These are phyloP conservation scores for Leishmania lainsoni DNA, from an alignment of 208 protist genomes.

Conservation along the genomic window DNA sequence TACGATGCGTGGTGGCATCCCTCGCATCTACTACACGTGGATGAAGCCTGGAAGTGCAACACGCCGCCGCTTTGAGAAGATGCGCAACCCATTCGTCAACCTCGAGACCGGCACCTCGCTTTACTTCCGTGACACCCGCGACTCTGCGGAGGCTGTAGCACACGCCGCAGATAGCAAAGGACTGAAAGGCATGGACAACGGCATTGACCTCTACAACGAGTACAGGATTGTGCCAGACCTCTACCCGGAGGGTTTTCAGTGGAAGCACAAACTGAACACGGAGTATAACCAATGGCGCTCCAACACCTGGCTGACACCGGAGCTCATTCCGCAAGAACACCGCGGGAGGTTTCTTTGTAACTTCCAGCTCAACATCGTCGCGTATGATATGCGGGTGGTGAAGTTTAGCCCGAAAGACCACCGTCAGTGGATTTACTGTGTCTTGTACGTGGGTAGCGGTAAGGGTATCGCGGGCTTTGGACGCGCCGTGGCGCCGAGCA, in stretches of 20 bases:
- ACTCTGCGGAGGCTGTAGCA: constrained; percentile 85
- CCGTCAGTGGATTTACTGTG: constrained; percentile 93
- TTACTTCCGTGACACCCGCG: constrained; percentile 91
- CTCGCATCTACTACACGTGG: constrained; percentile 93
- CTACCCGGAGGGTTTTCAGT: constrained; percentile 93
- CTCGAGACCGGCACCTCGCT: constrained; percentile 91
- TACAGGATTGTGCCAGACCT: constrained; percentile 93
- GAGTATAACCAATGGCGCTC: constrained; percentile 95
- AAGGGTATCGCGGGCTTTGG: constrained; percentile 93
- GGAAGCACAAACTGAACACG: constrained; percentile 93
- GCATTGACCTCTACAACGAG: constrained; percentile 92
- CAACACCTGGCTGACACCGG: constrained; percentile 93
- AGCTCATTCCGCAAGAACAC: constrained; percentile 92
- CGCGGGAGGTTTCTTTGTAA: constrained; percentile 93
- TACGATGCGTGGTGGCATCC: constrained; percentile 91
- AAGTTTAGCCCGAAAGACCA: constrained; percentile 94
- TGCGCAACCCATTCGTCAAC: constrained; percentile 94
- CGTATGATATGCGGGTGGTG: constrained; percentile 92
- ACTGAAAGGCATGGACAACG: constrained; percentile 93
- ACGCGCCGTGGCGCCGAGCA: constrained; percentile 87
- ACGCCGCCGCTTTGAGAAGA: constrained; percentile 92
- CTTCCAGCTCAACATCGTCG: constrained; percentile 93
- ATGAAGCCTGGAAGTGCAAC: constrained; percentile 92
- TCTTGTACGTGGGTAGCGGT: constrained; percentile 90
- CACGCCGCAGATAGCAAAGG: constrained; percentile 90